These are phyloP conservation scores for Fonsecaea pedrosoi DNA, from an alignment of 2,329 filamentous ascomycete species.

Conservation along the genomic window DNA sequence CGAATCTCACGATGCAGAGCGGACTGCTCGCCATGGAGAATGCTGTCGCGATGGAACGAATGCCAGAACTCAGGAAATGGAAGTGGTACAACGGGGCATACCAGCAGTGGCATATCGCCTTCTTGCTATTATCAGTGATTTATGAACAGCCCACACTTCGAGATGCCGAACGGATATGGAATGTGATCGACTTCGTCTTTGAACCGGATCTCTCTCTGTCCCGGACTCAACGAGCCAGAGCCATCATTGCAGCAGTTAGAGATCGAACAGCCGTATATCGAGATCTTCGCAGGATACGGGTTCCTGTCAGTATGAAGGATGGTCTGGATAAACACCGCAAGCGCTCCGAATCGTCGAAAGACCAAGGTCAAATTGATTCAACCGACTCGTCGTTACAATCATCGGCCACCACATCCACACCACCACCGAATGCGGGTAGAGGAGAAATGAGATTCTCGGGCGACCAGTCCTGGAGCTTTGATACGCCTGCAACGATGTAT, in stretches of 20 bases:
- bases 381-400: not conserved
- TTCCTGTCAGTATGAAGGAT: conserved; percentile 41
- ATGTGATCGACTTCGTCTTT: conserved; percentile 75
- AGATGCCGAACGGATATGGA: conserved; percentile 72
- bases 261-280: conserved; percentile 48
- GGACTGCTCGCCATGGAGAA: conserved; percentile 63
- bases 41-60: conserved; percentile 61
- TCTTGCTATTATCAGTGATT: conserved; percentile 72
- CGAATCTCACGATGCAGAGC: conserved; percentile 68
- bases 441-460: conserved; percentile 11
- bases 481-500: conserved; percentile 35
- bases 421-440: not conserved
- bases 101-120: conserved; percentile 74
- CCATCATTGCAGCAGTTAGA: conserved; percentile 68
- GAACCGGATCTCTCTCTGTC: conserved; percentile 61
- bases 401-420: not conserved
- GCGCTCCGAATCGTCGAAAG: not conserved
- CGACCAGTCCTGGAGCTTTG: conserved; percentile 36
- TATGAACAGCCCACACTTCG: conserved; percentile 64
- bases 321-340: conserved; percentile 5
- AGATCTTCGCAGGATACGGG: conserved; percentile 42
- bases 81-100: conserved; percentile 74
- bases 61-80: conserved; percentile 64
- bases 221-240: conserved; percentile 64
- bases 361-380: not conserved